Conservation (phyloP, 2,329 filamentous ascomycete genomes). For the Moelleriella libera region DNA sequence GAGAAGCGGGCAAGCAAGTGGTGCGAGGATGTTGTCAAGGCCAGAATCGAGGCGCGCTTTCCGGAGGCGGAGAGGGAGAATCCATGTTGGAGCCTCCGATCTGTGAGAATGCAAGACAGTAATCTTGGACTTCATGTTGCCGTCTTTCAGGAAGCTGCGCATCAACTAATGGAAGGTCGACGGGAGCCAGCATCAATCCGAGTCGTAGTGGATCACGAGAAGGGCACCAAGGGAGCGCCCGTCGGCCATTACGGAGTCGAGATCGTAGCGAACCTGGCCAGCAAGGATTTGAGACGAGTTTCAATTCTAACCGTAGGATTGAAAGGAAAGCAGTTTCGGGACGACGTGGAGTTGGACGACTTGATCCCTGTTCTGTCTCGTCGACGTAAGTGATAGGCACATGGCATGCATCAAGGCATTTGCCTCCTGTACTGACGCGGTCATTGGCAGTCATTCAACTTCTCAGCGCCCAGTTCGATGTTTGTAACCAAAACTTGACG, state of each 20-base stretch:
- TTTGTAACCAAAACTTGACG: conserved; percentile 49
- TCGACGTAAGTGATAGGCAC: conserved; percentile 38
- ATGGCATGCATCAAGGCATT: neutral
- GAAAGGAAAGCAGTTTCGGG: conserved; percentile 57
- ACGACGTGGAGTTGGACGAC: conserved; percentile 59
- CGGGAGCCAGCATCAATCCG: conserved; percentile 55
- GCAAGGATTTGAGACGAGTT: conserved; percentile 35
- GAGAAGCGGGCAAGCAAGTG: conserved; percentile 65
- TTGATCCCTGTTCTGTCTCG: conserved; percentile 64
- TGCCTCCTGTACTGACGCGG: neutral
- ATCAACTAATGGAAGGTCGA: conserved; percentile 47
- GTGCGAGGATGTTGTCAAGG: conserved; percentile 76
- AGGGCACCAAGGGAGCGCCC: conserved; percentile 50
- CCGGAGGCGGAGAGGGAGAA: conserved; percentile 72
- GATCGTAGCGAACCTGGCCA: conserved; percentile 49
- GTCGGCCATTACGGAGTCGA: conserved; percentile 58
- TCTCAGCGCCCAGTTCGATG: conserved; percentile 54
- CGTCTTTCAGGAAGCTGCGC: conserved; percentile 56
- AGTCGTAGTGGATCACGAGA: conserved; percentile 58
- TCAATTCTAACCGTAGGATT: conserved; percentile 44
- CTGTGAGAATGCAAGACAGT: conserved; percentile 46
- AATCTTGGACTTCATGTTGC: conserved; percentile 49
- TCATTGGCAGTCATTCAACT: conserved; percentile 49
- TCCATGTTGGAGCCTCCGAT: conserved; percentile 66
- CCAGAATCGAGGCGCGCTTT: conserved; percentile 74